phyloP scores from a whole-genome alignment of 345 rosid species.

The Orychophragmus violaceus region DNA sequence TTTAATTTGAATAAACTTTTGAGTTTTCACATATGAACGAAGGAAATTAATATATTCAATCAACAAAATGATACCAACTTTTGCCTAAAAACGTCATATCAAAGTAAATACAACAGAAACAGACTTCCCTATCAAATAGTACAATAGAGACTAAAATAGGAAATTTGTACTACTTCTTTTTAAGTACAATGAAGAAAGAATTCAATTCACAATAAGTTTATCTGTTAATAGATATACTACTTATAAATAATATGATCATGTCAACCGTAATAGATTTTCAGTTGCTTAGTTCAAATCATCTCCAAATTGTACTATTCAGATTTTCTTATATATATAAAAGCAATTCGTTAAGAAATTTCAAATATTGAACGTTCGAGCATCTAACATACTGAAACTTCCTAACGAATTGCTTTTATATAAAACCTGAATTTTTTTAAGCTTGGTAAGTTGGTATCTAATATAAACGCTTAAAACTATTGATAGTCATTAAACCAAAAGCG shows the following conservation, averaged over 20 bases:
- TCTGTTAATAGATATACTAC: too few species aligned
- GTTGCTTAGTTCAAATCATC: too few species aligned
- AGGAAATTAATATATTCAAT: neutral
- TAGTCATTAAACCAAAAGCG: neutral
- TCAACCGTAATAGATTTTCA: too few species aligned
- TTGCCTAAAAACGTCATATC: neutral
- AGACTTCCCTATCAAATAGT: neutral
- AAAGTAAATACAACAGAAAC: neutral
- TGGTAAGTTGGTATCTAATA: neutral
- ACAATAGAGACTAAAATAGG: neutral
- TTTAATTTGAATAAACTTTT: neutral
- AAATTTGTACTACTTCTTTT: neutral
- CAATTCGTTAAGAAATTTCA: too few species aligned
- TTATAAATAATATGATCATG: too few species aligned
- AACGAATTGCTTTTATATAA: neutral
- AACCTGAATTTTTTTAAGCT: neutral
- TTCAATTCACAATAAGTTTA: neutral
- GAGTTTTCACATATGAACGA: neutral
- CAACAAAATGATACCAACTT: slow-evolving; percentile 2
- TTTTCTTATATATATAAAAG: too few species aligned
- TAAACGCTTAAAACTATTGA: neutral
- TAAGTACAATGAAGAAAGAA: neutral
- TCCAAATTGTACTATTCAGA: too few species aligned
- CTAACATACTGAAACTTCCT: neutral
- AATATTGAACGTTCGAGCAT: too few species aligned